Base-by-base conservation (phyloP, 2,329 filamentous ascomycete species). In the Pestalotiopsis fici region DNA sequence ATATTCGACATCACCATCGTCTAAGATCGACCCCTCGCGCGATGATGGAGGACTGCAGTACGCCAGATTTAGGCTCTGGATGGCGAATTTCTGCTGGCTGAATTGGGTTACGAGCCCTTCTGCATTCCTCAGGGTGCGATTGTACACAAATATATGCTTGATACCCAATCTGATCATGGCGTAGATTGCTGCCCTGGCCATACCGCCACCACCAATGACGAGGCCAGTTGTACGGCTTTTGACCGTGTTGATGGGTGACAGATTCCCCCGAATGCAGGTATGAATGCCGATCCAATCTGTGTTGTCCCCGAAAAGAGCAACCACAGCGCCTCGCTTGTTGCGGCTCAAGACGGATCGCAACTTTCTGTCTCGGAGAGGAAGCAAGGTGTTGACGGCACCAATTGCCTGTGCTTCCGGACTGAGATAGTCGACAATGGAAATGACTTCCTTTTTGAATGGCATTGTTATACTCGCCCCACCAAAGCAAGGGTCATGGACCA, bases 271-370 rank as follows among this genome's bases (percentile, higher is more conserved):
- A 25, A 63, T 63, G 39, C 60, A 47, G 21, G 35, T 50, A 27
- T 63, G 60, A 12, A 63, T 63, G 7, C 60, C 60, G n/a, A 63
- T 63, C 60, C 60, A 63, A 23, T 63, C 60, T 6, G 60, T 63
- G 21, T 63, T 63, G 4, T 63, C 60, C 2, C 60, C 60, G 43
- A 39, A 63, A 27, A 63, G 60, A 39, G 60, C 60, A 15, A 63
- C 35, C 7, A 63, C 27, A 11, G 35, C n/a, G 18, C 60, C 60
- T 28, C 39, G 15, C 15, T 63, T 23, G 25, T 37, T 50, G n/a
- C 60, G 35, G 23, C 39, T 31, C n/a, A 63, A 37, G 12, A 63
- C 28, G 27, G 60, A 31, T 13, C 27, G 12, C 21, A 37, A 15
- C 21, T 50, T 31, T 27, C 39, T 50, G 23, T 31, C 18, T 3